Percentiles rank a stretch among this genome's conserved stretches.
Conservation (phyloP, 805 yeast species). For the Clavispora carvajalis region DNA sequence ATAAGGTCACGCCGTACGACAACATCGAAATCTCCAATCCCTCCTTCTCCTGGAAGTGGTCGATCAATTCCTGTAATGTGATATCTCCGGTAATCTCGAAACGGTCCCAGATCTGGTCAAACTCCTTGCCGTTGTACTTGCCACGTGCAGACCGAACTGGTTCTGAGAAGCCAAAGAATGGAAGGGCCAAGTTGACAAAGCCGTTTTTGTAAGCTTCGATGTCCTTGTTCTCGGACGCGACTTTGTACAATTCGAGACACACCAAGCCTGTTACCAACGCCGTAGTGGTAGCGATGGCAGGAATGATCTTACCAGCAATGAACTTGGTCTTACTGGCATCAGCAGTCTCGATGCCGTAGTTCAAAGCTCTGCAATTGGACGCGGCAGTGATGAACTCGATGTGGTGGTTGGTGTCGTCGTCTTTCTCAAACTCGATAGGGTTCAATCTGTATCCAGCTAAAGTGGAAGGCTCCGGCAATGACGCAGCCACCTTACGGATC, state of each 20-base stretch:
- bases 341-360: conserved; percentile 83
- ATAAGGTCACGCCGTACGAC: conserved; percentile 81
- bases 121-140: conserved; percentile 69
- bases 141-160: conserved; percentile 85
- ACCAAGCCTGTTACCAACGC: conserved; percentile 94
- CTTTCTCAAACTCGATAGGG: conserved; percentile 97
- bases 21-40: conserved; percentile 88
- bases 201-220: conserved; percentile 91
- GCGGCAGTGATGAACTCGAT: conserved; percentile 95
- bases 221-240: conserved; percentile 66
- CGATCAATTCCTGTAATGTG: conserved; percentile 67
- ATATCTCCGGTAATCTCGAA: conserved; percentile 76
- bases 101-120: conserved; percentile 94
- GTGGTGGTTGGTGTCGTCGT: conserved; percentile 94
- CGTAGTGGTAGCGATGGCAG: conserved; percentile 99
- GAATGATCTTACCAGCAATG: conserved; percentile 97
- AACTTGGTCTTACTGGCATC: conserved; percentile 89
- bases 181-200: conserved; percentile 84
- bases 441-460: conserved; percentile 81
- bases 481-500: conserved; percentile 61
- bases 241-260: conserved; percentile 86
- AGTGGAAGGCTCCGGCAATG: conserved; percentile 83
- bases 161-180: conserved; percentile 95
- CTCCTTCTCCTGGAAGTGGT: conserved; percentile 72
- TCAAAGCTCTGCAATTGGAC: conserved; percentile 91